Conservation (phyloP, 805 yeast species). For the Ascoidea tarda region DNA sequence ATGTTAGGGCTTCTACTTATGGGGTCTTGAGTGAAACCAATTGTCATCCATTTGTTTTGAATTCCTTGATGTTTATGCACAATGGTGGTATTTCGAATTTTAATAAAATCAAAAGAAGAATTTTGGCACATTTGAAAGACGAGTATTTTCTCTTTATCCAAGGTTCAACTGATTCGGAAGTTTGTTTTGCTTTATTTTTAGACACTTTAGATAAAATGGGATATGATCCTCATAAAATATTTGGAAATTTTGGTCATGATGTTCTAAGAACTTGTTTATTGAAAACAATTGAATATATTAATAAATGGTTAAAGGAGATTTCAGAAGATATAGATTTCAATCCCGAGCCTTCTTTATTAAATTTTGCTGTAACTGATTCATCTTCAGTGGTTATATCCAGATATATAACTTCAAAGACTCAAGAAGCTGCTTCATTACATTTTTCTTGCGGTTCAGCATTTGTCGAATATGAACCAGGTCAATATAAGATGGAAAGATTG, state of each 20-base stretch:
- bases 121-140: constrained; percentile 64
- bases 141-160: constrained; percentile 69
- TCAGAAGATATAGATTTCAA: constrained; percentile 20
- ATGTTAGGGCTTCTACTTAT: constrained; percentile 90
- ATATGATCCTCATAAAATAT: constrained; percentile 40
- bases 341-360: constrained; percentile 70
- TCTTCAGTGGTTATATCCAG: constrained; percentile 73
- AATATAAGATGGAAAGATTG: constrained; percentile 85
- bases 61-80: constrained; percentile 90
- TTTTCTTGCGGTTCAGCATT: constrained; percentile 90
- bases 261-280: constrained; percentile 54
- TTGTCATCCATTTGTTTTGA: constrained; percentile 91
- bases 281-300: constrained; percentile 60
- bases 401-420: constrained; percentile 76
- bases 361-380: constrained; percentile 95
- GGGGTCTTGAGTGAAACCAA: constrained; percentile 91
- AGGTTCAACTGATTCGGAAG: constrained; percentile 93
- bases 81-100: constrained; percentile 84
- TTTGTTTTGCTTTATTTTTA: constrained; percentile 80
- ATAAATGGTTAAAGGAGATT: constrained; percentile 62
- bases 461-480: constrained; percentile 81
- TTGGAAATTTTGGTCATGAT: constrained; percentile 36
- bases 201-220: constrained; percentile 71
- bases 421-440: constrained; percentile 93
- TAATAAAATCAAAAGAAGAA: constrained; percentile 51